These are phyloP conservation scores for Nevesoporus exiguus DNA, from an alignment of 768 basidiomycete genomes.

Conservation along the genomic window DNA sequence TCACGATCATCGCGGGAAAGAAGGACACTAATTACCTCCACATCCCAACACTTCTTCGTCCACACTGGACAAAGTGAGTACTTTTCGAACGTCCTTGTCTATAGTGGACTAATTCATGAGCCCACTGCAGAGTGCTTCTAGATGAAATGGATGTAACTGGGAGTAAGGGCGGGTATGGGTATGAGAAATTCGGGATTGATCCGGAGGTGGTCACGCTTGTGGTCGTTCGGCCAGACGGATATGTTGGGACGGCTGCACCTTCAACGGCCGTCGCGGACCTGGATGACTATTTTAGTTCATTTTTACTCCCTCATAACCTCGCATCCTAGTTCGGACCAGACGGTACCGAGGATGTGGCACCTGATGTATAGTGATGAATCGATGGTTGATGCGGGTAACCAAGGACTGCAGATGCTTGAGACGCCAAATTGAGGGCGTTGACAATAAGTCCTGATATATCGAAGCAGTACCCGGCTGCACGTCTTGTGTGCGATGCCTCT, in stretches of 20 bases:
- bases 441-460: too few relatives aligned
- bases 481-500: too few relatives aligned
- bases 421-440: too few relatives aligned
- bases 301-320: conserved; percentile 31
- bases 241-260: conserved; percentile 33
- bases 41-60: conserved; percentile 24
- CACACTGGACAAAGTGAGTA: conserved; percentile 1
- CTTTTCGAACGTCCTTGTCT: not conserved
- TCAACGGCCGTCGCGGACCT: conserved; percentile 31
- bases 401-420: too few relatives aligned
- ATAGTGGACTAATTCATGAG: not conserved
- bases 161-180: conserved; percentile 30
- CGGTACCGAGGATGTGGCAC: too few relatives aligned
- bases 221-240: conserved; percentile 37
- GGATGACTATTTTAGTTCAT: conserved; percentile 45
- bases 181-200: conserved; percentile 31
- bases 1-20: conserved; percentile 21
- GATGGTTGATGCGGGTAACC: too few relatives aligned
- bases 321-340: not conserved
- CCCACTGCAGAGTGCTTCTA: conserved; percentile 26
- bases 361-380: too few relatives aligned
- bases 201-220: conserved; percentile 31
- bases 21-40: conserved; percentile 32
- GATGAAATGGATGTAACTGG: conserved; percentile 33
- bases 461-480: too few relatives aligned